A percentile compares a stretch with the other conserved stretches of the same genome.
These are phyloP conservation scores for Linaria vulgaris DNA, from an alignment of 257 asterid species.

Conservation along the genomic window DNA sequence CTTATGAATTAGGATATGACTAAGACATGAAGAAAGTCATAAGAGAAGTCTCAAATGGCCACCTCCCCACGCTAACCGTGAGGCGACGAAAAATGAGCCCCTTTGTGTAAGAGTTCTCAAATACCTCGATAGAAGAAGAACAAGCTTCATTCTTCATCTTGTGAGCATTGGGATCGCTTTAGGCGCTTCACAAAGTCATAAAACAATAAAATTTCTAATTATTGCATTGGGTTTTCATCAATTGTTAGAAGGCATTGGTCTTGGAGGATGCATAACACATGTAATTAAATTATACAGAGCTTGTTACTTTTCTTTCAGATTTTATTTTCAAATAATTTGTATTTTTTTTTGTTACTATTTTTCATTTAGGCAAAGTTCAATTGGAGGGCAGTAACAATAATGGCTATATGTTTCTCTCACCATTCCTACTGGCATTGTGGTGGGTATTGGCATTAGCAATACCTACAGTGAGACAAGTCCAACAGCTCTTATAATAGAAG, in stretches of 20 bases:
- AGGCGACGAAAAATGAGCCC: too few species aligned
- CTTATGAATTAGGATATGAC: too few species aligned
- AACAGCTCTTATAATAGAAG: constrained; percentile 33
- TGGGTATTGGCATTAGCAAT: constrained; percentile 33
- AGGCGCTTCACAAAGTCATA: constrained; percentile 48
- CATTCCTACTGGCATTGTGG: constrained; percentile 27
- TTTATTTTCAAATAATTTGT: neutral
- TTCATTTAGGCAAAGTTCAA: constrained; percentile 34
- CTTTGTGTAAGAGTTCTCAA: too few species aligned
- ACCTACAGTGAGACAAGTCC: constrained; percentile 36
- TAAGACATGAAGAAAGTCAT: too few species aligned
- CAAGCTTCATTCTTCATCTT: too few species aligned
- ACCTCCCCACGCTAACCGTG: too few species aligned
- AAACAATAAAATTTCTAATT: constrained; percentile 40
- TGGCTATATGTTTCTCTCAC: constrained; percentile 31
- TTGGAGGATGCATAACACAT: constrained; percentile 52
- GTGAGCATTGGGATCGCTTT: constrained; percentile 49
- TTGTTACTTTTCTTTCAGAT: neutral
- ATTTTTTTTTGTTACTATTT: neutral
- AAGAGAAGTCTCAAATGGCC: too few species aligned
- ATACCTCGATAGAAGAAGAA: too few species aligned
- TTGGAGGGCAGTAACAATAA: constrained; percentile 21
- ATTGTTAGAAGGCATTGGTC: constrained; percentile 57
- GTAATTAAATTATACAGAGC: constrained; percentile 9
- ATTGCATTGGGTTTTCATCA: constrained; percentile 48